A percentile compares a stretch with the other conserved stretches of the same genome.
phyloP scores from a whole-genome alignment of 306 rosid genomes.

The Cercis canadensis region DNA sequence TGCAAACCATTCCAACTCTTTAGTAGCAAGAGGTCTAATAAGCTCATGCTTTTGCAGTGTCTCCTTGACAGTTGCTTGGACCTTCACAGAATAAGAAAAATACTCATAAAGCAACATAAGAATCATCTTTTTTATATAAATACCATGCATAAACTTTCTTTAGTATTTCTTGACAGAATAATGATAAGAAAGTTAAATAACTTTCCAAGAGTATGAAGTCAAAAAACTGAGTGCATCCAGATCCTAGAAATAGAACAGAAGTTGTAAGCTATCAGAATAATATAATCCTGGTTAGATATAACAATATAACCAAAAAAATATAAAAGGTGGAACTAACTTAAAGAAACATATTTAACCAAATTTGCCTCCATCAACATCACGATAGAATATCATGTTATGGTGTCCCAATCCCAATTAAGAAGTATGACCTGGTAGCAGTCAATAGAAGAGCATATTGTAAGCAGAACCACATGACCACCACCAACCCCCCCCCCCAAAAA shows the following conservation, averaged over 20 bases:
- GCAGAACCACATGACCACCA: slow-evolving; percentile 5
- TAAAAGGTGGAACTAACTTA: not conserved
- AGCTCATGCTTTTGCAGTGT: slow-evolving; percentile 75
- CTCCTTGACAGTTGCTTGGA: slow-evolving; percentile 75
- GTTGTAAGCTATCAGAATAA: not conserved
- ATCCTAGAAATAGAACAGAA: slow-evolving; percentile 3
- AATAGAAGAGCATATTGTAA: slow-evolving; percentile 13
- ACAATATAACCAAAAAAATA: not conserved
- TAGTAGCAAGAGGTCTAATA: slow-evolving; percentile 81
- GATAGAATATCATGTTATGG: slow-evolving; percentile 6
- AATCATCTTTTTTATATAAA: not conserved
- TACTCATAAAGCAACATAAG: slow-evolving; percentile 5
- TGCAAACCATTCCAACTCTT: slow-evolving; percentile 96
- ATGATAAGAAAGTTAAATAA: slow-evolving; percentile 7
- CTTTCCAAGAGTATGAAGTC: not conserved
- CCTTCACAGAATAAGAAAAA: slow-evolving; percentile 54
- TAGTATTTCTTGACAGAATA: slow-evolving; percentile 22
- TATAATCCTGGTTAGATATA: slow-evolving; percentile 13
- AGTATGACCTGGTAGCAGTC: not conserved
- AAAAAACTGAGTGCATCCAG: not conserved
- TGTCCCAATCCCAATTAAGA: not conserved
- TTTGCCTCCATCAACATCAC: slow-evolving; percentile 6
- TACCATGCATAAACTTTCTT: not conserved
- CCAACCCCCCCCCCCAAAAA: not conserved
- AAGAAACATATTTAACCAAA: slow-evolving; percentile 21